A percentile compares a stretch with the other conserved stretches of the same genome.
These are phyloP conservation scores for Apophysomyces ossiformis DNA, from an alignment of 371 early-diverging fungal species.

Conservation along the genomic window DNA sequence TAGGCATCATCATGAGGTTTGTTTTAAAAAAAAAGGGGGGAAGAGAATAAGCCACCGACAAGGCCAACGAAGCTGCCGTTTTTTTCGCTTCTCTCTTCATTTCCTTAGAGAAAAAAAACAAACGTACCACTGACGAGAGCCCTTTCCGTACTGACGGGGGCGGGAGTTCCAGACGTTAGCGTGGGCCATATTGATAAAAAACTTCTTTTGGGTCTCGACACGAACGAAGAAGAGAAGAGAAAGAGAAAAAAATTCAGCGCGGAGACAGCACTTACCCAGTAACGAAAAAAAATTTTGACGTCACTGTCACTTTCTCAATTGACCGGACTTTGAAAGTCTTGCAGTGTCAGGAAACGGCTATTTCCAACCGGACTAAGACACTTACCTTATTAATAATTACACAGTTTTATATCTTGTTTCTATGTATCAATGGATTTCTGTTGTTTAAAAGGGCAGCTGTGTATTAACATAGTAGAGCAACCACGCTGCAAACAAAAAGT, in stretches of 20 bases:
- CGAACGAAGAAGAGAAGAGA: conserved; percentile 22
- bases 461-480: too few species aligned
- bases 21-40: too few species aligned
- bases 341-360: too few species aligned
- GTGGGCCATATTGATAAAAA: conserved; percentile 87
- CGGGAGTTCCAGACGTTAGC: conserved; percentile 94
- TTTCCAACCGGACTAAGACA: too few species aligned
- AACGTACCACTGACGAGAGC: conserved; percentile 96
- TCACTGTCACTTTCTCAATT: conserved; percentile 4
- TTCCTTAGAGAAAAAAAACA: neutral
- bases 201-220: conserved; percentile 24
- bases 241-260: conserved; percentile 21
- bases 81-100: conserved; percentile 5
- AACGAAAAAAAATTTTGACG: conserved; percentile 12
- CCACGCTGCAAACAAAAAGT: too few species aligned
- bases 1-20: too few species aligned
- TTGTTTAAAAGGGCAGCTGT: too few species aligned
- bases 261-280: conserved; percentile 15
- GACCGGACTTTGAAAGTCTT: neutral
- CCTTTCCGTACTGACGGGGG: conserved; percentile 97
- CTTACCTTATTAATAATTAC: too few species aligned
- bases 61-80: neutral
- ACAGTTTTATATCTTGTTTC: too few species aligned
- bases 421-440: too few species aligned
- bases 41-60: neutral